Evolutionary conservation across 2,329 filamentous ascomycete genomes (phyloP), one percentile per base, ranked within the genome.

Genomic region (Didymella pomorum): DNA sequence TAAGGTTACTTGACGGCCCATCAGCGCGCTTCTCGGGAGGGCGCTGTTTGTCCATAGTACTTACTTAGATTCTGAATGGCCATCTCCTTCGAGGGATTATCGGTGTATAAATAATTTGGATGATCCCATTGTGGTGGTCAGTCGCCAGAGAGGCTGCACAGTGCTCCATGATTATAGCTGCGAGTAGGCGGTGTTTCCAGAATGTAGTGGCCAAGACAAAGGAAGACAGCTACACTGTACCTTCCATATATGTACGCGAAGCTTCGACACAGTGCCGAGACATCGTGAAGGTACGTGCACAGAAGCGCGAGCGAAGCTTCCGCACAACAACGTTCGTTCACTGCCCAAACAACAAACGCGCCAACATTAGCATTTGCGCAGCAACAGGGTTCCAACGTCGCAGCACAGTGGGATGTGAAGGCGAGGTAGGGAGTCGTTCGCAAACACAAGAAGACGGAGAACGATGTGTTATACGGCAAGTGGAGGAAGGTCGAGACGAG

Each of bases 201-300:
- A 28, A 26, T 18, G 16, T 10, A 28, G 18, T 29, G 16, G 18
- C n/a, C 8, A 31, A 31, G 23, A 52, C 47, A 58, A 52, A 58
- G 55, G 25, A 23, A 50, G 33, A 52, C 21, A 44, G 39, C n/a
- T n/a, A 28, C 49, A 52, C 25, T 52, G 55, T 58, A 14, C 3
- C 20, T 41, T 25, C 18, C 11, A 23, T 37, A 20, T 7, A 20
- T 2, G 11, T 26, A 12, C 25, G 10, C 21, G 20, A 31, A 47
- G 3, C 11, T 47, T 35, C n/a, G 26, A 52, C 42, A 56, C 23
- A 31, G 3, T 23, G 39, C 20, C 20, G 8, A n/a, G 12, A 46
- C 25, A 39, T 23, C 2, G 25, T 18, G 29, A 41, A 25, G 11
- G 10, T 9, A 39, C n/a, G 10, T 18, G 16, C 11, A 41, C 9